Evolutionary conservation across 306 rosid species (phyloP).

Genomic region (Prunus fruticosa): DNA sequence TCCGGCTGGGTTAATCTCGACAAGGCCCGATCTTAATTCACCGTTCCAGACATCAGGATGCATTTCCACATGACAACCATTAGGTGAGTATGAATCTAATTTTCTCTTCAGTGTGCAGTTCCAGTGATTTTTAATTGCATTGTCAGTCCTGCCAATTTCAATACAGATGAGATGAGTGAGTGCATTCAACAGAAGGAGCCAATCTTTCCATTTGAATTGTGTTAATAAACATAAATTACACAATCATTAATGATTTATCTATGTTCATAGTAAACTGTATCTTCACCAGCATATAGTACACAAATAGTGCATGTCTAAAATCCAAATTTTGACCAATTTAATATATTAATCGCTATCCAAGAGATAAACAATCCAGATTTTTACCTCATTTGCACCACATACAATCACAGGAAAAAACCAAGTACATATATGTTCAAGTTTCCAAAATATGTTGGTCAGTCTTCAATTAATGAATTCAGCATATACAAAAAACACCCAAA

Average conservation of each 20-base stretch:
- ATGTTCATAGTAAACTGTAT: background rate
- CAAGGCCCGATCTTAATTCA: conserved; percentile 9
- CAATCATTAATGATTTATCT: background rate
- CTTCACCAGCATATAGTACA: background rate
- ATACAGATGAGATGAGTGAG: background rate
- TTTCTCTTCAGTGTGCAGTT: conserved; percentile 56
- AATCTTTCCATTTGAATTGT: background rate
- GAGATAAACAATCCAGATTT: background rate
- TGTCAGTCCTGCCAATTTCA: conserved; percentile 47
- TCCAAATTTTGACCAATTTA: background rate
- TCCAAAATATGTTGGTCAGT: background rate
- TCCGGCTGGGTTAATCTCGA: conserved; percentile 14
- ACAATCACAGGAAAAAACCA: background rate
- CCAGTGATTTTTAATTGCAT: conserved; percentile 72
- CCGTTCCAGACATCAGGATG: background rate
- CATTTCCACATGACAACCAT: conserved; percentile 15
- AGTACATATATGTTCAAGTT: background rate
- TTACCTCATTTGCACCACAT: background rate
- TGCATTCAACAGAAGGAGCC: conserved; percentile 1
- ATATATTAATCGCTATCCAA: background rate
- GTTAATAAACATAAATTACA: no score
- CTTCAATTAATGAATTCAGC: background rate
- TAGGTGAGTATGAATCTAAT: conserved; percentile 27
- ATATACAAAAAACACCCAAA: background rate
- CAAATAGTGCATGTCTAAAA: background rate